A percentile compares a stretch with the other conserved stretches of the same genome.
Evolutionary conservation across 805 yeast genomes (phyloP).

Genomic region (Sugiyamaella valdiviana): DNA sequence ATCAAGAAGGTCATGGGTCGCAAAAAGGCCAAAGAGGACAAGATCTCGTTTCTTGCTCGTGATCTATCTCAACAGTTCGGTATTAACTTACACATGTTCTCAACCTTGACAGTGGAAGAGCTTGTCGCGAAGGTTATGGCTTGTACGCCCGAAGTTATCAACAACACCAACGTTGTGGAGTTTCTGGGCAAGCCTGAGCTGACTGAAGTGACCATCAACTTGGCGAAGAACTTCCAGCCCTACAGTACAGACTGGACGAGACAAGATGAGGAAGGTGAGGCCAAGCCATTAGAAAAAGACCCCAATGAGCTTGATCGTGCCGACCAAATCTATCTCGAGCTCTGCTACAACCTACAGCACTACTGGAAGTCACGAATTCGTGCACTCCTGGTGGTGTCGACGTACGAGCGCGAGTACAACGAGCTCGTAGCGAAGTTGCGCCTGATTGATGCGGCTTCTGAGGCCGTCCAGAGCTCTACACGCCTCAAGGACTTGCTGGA

Average conservation of each 20-base stretch:
- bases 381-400: constrained; percentile 63
- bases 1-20: constrained; percentile 41
- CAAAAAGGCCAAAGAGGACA: constrained; percentile 44
- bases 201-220: constrained; percentile 63
- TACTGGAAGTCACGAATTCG: constrained; percentile 93
- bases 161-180: constrained; percentile 70
- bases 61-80: constrained; percentile 94
- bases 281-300: constrained; percentile 53
- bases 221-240: constrained; percentile 70
- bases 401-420: constrained; percentile 71
- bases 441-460: constrained; percentile 66
- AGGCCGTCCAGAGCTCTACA: constrained; percentile 56
- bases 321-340: constrained; percentile 75
- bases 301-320: constrained; percentile 76
- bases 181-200: constrained; percentile 73
- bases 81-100: constrained; percentile 78
- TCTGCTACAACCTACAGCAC: constrained; percentile 73
- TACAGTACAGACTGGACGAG: constrained; percentile 68
- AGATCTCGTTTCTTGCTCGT: constrained; percentile 65
- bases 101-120: constrained; percentile 54
- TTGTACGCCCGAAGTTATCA: constrained; percentile 68
- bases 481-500: constrained; percentile 69
- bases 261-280: constrained; percentile 28
- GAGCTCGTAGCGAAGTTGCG: constrained; percentile 65
- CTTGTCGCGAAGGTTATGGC: constrained; percentile 64